These are phyloP conservation scores for Chaetoceros tenuissimus DNA, from an alignment of 108 stramenopile genomes.

Conservation along the genomic window DNA sequence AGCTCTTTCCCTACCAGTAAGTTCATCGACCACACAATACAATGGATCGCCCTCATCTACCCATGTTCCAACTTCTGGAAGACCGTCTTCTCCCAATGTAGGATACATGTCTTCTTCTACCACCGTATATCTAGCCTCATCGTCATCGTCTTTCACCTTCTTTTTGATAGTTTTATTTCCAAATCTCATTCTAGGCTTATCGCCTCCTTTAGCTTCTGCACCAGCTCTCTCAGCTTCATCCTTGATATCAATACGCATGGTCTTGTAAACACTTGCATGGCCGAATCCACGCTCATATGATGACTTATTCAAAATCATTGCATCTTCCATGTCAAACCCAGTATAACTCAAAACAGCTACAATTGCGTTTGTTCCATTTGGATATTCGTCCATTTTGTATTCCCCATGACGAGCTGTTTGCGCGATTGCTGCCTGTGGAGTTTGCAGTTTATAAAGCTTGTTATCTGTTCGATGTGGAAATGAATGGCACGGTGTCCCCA, in stretches of 20 bases:
- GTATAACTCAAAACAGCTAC: slow-evolving; percentile 99
- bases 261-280: slow-evolving; percentile 94
- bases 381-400: slow-evolving; percentile 97
- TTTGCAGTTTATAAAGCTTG: slow-evolving; percentile 92
- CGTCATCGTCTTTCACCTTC: slow-evolving; percentile 23
- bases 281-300: slow-evolving; percentile 92
- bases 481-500: slow-evolving; percentile 97
- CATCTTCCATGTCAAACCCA: slow-evolving; percentile 99
- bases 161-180: slow-evolving; percentile 47
- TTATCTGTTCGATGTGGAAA: slow-evolving; percentile 89
- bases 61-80: slow-evolving; percentile 82
- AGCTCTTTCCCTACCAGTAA: slow-evolving; percentile 47
- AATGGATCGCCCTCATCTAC: slow-evolving; percentile 85
- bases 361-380: slow-evolving; percentile 96
- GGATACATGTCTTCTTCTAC: slow-evolving; percentile 40
- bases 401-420: slow-evolving; percentile 85
- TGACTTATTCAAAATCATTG: slow-evolving; percentile 96
- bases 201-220: slow-evolving; percentile 41
- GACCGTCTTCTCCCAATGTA: slow-evolving; percentile 86
- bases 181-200: slow-evolving; percentile 32
- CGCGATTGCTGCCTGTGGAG: slow-evolving; percentile 94
- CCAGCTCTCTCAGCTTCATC: slow-evolving; percentile 59
- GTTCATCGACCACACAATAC: slow-evolving; percentile 82
- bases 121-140: slow-evolving; percentile 20
- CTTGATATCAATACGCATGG: slow-evolving; percentile 74